Base-by-base conservation (phyloP, 805 yeast genomes). In the Schizosaccharomyces lindneri region DNA sequence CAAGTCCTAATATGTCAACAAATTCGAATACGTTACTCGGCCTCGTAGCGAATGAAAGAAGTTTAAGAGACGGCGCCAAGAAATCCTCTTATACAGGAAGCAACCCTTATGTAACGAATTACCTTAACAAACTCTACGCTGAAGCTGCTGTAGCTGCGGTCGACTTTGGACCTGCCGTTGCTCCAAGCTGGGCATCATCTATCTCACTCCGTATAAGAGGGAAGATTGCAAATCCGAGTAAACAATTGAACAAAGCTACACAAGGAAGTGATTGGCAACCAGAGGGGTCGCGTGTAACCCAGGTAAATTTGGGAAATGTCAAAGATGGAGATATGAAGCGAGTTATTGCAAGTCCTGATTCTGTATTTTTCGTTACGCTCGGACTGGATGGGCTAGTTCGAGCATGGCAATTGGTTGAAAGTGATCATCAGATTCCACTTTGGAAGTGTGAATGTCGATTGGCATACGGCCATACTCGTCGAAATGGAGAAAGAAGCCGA, bases 401-500 rank as follows among this genome's bases (percentile, higher is more conserved):
- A 68, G 87, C 7, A 79, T 76, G 1, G 77, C 79, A 0, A 76
- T 85, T 4, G 81, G 84, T 0, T 81, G 83, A 36, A 77, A 80
- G 17, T 78, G 78, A 29, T 83, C 79, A 65, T 81, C 90, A 64
- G 73, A 87, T 2, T 82, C 93, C 1, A 95, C 88, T 1, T 86
- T 93, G 6, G 84, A 82, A 59, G 77, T 78, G 36, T 95, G 97
- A 0, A 68, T 73, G 1, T 24, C 51, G 51, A 17, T 67, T 93
- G 48, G 83, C 81, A 65, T 70, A 90, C 0, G 93, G 97, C 97
- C 94, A 87, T 67, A 71, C 82, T 0, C 67, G 73, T 9, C 79
- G 51, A 19, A 46, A 46, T 46, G 51, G 51, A n/a, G 51, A 46
- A 24, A 46, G 51, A 24, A 81, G 63, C 71, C 89, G 46, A 87